These are phyloP conservation scores for Claviceps humidiphila DNA, from an alignment of 2,329 filamentous ascomycete genomes.

Conservation along the genomic window DNA sequence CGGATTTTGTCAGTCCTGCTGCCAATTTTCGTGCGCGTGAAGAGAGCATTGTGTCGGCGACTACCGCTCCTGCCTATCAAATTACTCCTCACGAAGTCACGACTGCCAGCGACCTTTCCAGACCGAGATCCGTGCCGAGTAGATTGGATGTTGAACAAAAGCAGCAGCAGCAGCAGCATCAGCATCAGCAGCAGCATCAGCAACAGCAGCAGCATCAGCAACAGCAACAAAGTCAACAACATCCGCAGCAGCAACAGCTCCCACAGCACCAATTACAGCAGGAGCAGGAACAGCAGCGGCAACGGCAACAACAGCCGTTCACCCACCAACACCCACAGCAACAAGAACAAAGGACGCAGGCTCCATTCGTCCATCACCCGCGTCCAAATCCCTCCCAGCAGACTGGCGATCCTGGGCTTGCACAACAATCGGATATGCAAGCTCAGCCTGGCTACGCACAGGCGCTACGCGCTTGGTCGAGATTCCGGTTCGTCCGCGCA, in stretches of 20 bases:
- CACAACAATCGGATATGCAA: constrained; percentile 29
- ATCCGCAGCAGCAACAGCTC: neutral
- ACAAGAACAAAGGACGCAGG: neutral
- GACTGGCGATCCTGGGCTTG: constrained; percentile 33
- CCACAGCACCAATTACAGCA: neutral
- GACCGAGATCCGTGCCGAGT: constrained; percentile 7
- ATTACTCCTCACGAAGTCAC: constrained; percentile 6
- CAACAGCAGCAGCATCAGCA: neutral
- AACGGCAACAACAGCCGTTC: neutral
- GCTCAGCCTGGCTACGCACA: constrained; percentile 46
- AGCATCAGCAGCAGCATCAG: neutral
- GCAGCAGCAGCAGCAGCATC: neutral
- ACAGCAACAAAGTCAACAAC: neutral
- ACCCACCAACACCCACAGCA: neutral
- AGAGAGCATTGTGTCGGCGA: constrained; percentile 15
- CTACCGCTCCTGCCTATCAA: constrained; percentile 9
- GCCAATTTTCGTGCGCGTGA: constrained; percentile 17
- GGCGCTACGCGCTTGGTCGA: constrained; percentile 75
- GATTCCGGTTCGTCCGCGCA: constrained; percentile 87
- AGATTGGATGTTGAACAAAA: constrained; percentile 6
- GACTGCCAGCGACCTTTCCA: constrained; percentile 1
- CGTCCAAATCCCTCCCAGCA: constrained; percentile 10
- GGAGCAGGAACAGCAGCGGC: neutral
- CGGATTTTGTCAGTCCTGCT: constrained; percentile 11
- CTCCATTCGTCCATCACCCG: neutral